A percentile compares a stretch with the other conserved stretches of the same genome.
phyloP scores from a whole-genome alignment of 202 grass and related monocot species.

The Setaria italica region DNA sequence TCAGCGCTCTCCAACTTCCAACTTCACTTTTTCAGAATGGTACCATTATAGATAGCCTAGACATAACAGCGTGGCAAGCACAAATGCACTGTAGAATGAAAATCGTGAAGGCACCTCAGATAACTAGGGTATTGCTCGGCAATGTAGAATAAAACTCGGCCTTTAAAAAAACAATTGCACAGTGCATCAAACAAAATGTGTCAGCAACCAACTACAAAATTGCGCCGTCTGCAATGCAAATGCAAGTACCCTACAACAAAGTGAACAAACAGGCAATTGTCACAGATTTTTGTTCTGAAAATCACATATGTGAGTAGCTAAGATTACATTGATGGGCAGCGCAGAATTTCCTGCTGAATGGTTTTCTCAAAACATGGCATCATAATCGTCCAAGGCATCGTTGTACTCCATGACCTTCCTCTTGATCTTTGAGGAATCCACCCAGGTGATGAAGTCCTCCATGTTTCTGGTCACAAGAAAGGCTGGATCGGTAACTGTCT shows the following conservation, averaged over 20 bases:
- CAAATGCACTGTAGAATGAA: background rate
- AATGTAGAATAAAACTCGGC: background rate
- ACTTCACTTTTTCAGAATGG: background rate
- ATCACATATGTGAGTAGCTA: background rate
- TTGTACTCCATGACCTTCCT: constrained; percentile 74
- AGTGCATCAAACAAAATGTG: background rate
- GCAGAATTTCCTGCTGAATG: background rate
- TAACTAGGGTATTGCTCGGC: background rate
- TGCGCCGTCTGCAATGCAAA: constrained; percentile 11
- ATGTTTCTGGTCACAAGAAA: constrained; percentile 95
- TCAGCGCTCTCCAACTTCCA: background rate
- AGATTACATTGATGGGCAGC: background rate
- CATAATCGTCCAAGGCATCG: constrained; percentile 69
- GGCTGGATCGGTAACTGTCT: constrained; percentile 74
- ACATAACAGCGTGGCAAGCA: background rate
- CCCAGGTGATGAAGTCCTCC: constrained; percentile 92
- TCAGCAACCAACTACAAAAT: background rate
- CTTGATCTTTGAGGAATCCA: constrained; percentile 93
- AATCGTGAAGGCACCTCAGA: background rate
- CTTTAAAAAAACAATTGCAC: background rate
- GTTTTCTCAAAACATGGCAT: constrained; percentile 61
- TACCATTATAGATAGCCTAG: background rate
- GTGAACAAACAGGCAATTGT: background rate
- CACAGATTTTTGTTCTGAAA: constrained; percentile 16
- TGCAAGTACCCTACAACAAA: constrained; percentile 17